phyloP scores from a whole-genome alignment of 345 rosid genomes.

The Pugionium dolabratum region DNA sequence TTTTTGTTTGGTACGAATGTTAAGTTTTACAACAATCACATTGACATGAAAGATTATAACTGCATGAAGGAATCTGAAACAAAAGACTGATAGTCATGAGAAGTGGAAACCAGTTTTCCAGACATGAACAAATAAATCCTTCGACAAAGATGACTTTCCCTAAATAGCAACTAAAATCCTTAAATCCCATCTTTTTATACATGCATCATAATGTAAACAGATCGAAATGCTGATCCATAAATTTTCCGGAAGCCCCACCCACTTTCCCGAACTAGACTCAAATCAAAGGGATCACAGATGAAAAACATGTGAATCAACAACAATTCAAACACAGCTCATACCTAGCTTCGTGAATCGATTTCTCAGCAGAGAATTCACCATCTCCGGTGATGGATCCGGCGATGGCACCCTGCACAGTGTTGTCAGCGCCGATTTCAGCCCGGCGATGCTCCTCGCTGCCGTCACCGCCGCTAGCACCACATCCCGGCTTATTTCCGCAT shows the following conservation, averaged over 20 bases:
- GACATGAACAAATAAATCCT: not conserved
- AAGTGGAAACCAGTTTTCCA: slow-evolving; percentile 8
- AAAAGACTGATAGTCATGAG: not conserved
- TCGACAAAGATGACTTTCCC: slow-evolving; percentile 2
- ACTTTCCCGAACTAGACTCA: not conserved
- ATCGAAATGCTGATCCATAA: not conserved
- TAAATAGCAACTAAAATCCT: slow-evolving; percentile 28
- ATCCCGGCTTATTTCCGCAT: not conserved
- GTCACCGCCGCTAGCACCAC: slow-evolving; percentile 22
- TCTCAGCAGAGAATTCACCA: slow-evolving; percentile 31
- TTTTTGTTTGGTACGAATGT: no score
- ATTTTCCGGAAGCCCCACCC: not conserved
- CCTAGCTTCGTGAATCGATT: slow-evolving; percentile 39
- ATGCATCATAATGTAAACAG: not conserved
- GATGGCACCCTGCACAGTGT: slow-evolving; percentile 14
- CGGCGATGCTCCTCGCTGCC: slow-evolving; percentile 30
- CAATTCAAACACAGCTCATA: slow-evolving; percentile 14
- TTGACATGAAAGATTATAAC: not conserved
- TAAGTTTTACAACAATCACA: not conserved
- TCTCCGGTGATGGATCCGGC: slow-evolving; percentile 43
- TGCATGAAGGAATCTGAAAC: not conserved
- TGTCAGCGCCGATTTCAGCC: slow-evolving; percentile 30
- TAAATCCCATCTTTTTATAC: not conserved
- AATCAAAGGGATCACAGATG: not conserved
- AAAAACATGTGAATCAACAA: slow-evolving; percentile 16